A percentile compares a stretch with the other conserved stretches of the same genome.
Evolutionary conservation across 371 early-diverging fungal genomes (phyloP).

Genomic region (Phascolomyces articulosus): DNA sequence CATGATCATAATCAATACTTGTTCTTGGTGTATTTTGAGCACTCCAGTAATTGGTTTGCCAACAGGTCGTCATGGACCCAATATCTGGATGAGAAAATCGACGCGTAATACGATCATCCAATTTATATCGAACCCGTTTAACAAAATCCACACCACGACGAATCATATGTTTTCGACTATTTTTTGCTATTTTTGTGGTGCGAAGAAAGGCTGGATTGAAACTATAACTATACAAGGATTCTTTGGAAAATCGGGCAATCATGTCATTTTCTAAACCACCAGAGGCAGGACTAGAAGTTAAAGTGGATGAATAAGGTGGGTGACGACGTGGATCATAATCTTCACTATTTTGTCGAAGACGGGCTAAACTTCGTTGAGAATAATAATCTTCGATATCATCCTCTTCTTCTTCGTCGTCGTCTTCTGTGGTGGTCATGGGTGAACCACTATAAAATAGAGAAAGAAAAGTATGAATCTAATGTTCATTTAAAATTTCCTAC

Average conservation of each 20-base stretch:
- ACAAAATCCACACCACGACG: slow-evolving; percentile 58
- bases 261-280: slow-evolving; percentile 13
- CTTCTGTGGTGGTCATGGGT: background rate
- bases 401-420: background rate
- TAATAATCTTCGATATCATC: slow-evolving; percentile 3
- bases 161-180: slow-evolving; percentile 45
- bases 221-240: slow-evolving; percentile 64
- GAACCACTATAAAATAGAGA: too few relatives aligned
- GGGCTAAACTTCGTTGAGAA: background rate
- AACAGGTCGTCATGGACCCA: slow-evolving; percentile 27
- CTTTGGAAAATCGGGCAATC: slow-evolving; percentile 49
- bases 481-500: too few relatives aligned
- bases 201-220: slow-evolving; percentile 48
- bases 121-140: slow-evolving; percentile 55
- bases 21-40: slow-evolving; percentile 17
- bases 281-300: too few relatives aligned
- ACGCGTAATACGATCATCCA: slow-evolving; percentile 42
- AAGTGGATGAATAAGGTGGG: too few relatives aligned
- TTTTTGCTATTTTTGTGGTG: slow-evolving; percentile 39
- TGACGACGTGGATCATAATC: too few relatives aligned
- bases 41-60: slow-evolving; percentile 23
- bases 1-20: slow-evolving; percentile 17
- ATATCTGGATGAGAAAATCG: slow-evolving; percentile 41
- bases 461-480: too few relatives aligned
- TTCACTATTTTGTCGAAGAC: slow-evolving; percentile 4